A percentile compares a stretch with the other conserved stretches of the same genome.
These are phyloP conservation scores for Aspergillus glaucus DNA, from an alignment of 2,329 filamentous ascomycete species.

Conservation along the genomic window DNA sequence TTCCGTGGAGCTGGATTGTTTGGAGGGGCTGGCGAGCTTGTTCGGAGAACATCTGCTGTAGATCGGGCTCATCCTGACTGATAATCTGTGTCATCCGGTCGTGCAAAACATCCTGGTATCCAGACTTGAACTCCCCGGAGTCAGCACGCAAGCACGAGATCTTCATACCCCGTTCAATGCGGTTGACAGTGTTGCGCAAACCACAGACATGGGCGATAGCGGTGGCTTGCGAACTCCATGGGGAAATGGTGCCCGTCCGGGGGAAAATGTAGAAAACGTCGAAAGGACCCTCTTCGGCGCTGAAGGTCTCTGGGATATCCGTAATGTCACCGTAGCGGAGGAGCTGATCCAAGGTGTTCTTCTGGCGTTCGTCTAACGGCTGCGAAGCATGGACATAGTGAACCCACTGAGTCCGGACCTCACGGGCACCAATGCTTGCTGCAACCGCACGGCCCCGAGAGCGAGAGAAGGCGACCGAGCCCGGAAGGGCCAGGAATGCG, in stretches of 20 bases:
- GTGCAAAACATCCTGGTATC: slow-evolving; percentile 62
- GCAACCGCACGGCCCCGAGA: slow-evolving; percentile 41
- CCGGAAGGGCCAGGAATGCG: slow-evolving; percentile 32
- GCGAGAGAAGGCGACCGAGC: slow-evolving; percentile 40
- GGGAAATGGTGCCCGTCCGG: slow-evolving; percentile 75
- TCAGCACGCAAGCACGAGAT: slow-evolving; percentile 57
- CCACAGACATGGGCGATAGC: slow-evolving; percentile 91
- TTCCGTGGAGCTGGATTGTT: slow-evolving; percentile 66
- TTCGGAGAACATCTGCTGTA: slow-evolving; percentile 73
- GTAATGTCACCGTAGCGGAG: slow-evolving; percentile 56
- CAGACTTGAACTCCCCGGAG: slow-evolving; percentile 53
- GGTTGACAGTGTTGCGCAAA: slow-evolving; percentile 61
- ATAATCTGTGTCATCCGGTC: slow-evolving; percentile 96
- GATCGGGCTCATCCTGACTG: slow-evolving; percentile 58
- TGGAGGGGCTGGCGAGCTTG: slow-evolving; percentile 59
- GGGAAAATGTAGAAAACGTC: slow-evolving; percentile 68
- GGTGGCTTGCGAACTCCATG: slow-evolving; percentile 96
- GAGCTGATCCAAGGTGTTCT: slow-evolving; percentile 51
- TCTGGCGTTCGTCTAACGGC: slow-evolving; percentile 42
- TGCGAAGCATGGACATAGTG: slow-evolving; percentile 62
- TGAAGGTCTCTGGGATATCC: slow-evolving; percentile 38
- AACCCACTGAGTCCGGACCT: slow-evolving; percentile 43
- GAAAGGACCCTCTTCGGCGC: slow-evolving; percentile 45
- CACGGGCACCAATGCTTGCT: slow-evolving; percentile 35
- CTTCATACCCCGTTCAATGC: slow-evolving; percentile 81